Conservation (phyloP, 2,329 filamentous ascomycete species). For the Dendryphion nanum region DNA sequence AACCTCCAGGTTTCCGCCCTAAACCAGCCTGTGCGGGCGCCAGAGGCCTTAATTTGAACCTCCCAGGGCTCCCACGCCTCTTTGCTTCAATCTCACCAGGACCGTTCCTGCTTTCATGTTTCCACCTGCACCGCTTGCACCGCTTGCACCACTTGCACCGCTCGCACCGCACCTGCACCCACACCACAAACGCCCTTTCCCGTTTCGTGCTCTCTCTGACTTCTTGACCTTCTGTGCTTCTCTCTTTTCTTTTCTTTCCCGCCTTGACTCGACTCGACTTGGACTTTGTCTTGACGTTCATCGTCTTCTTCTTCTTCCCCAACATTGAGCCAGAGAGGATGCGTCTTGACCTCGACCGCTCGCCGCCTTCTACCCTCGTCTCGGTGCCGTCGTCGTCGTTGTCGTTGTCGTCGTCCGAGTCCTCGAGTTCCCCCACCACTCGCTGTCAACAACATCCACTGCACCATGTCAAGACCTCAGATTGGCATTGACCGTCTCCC, state of each 20-base stretch:
- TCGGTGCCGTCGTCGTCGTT: no score
- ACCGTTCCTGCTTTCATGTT: slow-evolving; percentile 6
- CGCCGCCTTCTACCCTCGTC: slow-evolving; percentile 28
- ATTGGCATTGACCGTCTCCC: slow-evolving; percentile 79
- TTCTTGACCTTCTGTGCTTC: no score
- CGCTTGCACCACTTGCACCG: no score
- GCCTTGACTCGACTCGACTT: no score
- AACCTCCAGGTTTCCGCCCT: no score
- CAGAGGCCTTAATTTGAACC: slow-evolving; percentile 42
- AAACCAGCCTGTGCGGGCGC: slow-evolving; percentile 21
- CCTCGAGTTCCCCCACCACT: slow-evolving; percentile 29
- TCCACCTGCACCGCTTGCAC: slow-evolving; percentile 16
- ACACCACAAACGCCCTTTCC: slow-evolving; percentile 14
- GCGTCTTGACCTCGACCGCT: slow-evolving; percentile 24
- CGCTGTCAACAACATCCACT: slow-evolving; percentile 12
- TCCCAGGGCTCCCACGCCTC: slow-evolving; percentile 30
- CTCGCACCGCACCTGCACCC: slow-evolving; percentile 18
- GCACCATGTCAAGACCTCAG: slow-evolving; percentile 68
- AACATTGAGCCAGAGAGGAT: slow-evolving; percentile 23
- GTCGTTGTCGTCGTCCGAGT: no score
- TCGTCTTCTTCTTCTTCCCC: neutral
- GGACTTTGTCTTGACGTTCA: no score
- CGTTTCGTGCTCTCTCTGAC: no score
- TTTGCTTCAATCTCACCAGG: slow-evolving; percentile 8
- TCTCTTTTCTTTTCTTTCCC: no score